These are phyloP conservation scores for Pouteria glomerata DNA, from an alignment of 148 eudicot genomes.

Conservation along the genomic window DNA sequence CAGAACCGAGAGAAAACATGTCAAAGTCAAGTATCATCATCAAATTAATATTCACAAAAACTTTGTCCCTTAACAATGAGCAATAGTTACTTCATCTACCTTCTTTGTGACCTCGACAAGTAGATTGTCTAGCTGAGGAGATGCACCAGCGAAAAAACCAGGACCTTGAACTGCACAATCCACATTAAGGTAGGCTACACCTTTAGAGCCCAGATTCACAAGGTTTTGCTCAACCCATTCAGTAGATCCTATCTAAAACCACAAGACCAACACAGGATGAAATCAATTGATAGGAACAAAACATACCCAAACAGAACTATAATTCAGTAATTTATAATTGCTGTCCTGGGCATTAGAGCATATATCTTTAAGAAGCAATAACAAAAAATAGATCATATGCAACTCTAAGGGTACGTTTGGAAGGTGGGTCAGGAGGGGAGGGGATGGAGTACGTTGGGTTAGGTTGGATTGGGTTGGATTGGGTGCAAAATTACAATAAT, in stretches of 20 bases:
- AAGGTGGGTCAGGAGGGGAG: too few relatives aligned
- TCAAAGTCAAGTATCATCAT: conserved; percentile 6
- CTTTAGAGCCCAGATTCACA: conserved; percentile 76
- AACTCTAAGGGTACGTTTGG: too few relatives aligned
- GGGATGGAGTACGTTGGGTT: too few relatives aligned
- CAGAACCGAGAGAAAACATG: not conserved
- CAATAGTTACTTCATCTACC: conserved; percentile 33
- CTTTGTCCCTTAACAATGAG: not conserved
- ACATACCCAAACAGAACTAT: not conserved
- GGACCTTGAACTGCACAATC: conserved; percentile 99
- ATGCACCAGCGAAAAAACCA: conserved; percentile 69
- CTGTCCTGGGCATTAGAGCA: not conserved
- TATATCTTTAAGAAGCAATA: not conserved
- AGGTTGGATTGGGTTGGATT: too few relatives aligned
- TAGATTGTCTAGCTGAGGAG: conserved; percentile 91
- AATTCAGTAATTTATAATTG: not conserved
- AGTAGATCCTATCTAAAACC: conserved; percentile 79
- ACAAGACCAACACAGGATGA: conserved; percentile 8
- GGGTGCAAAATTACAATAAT: too few relatives aligned
- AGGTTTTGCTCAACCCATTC: conserved; percentile 99
- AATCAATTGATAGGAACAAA: not conserved
- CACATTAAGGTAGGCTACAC: conserved; percentile 88
- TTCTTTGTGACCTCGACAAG: conserved; percentile 71
- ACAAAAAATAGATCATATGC: too few relatives aligned
- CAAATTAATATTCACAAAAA: not conserved